Percentiles rank a stretch among this genome's conserved stretches.
phyloP scores from a whole-genome alignment of 2,329 filamentous ascomycete genomes.

The Aspergillus felis region DNA sequence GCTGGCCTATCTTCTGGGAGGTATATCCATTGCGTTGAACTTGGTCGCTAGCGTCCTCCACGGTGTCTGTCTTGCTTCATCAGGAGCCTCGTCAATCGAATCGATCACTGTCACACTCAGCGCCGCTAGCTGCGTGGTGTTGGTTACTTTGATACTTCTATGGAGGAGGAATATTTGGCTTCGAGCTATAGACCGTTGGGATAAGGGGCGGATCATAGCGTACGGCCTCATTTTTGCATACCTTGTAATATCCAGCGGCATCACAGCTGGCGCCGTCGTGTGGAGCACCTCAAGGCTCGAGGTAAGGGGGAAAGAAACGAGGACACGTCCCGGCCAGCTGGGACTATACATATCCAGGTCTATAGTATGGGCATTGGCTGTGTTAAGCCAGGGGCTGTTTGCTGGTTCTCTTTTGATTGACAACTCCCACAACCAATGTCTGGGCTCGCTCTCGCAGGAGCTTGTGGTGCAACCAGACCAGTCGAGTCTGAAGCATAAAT shows the following conservation, averaged over 20 bases:
- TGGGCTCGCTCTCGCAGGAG: conserved; percentile 21
- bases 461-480: conserved; percentile 17
- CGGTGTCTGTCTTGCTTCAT: conserved; percentile 24
- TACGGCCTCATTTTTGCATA: conserved; percentile 21
- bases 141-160: conserved; percentile 17
- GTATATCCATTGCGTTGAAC: conserved; percentile 19
- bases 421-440: conserved; percentile 16
- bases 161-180: conserved; percentile 16
- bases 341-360: conserved; percentile 33
- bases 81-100: conserved; percentile 15
- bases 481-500: conserved; percentile 6
- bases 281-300: conserved; percentile 15
- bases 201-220: conserved; percentile 14
- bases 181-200: conserved; percentile 7
- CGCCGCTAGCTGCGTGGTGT: conserved; percentile 20
- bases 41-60: conserved; percentile 26
- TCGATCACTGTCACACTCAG: conserved; percentile 23
- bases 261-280: conserved; percentile 26
- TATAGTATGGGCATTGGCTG: conserved; percentile 31
- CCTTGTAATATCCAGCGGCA: conserved; percentile 22
- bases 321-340: conserved; percentile 3
- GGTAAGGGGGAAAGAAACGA: background rate
- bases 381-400: conserved; percentile 29
- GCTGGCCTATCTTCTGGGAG: conserved; percentile 23
- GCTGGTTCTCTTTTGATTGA: conserved; percentile 24